Conservation (phyloP, 1,284 basidiomycete genomes). For the Trichosporon sp. region DNA sequence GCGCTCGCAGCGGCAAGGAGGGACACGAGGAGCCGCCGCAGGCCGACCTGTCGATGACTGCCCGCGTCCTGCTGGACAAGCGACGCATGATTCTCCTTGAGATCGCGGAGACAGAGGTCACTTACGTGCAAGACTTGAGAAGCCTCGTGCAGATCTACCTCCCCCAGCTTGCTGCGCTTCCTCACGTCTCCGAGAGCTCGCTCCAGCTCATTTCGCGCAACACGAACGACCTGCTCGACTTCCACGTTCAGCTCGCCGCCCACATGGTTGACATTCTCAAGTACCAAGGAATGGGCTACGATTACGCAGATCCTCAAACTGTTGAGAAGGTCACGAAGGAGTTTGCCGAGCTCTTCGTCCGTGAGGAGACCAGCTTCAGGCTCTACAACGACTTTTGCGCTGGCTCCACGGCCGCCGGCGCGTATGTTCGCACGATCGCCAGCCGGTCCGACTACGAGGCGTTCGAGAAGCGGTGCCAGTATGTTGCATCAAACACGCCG, state of each 20-base stretch:
- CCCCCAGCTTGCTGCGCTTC: constrained; percentile 56
- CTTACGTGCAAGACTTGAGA: constrained; percentile 75
- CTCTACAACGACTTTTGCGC: constrained; percentile 82
- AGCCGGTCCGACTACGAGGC: constrained; percentile 69
- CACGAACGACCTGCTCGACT: constrained; percentile 68
- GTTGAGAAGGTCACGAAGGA: constrained; percentile 62
- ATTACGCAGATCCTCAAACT: constrained; percentile 32
- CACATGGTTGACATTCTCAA: constrained; percentile 61
- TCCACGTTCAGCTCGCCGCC: constrained; percentile 68
- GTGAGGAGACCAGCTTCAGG: constrained; percentile 71
- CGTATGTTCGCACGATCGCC: constrained; percentile 68
- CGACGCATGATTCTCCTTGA: constrained; percentile 61
- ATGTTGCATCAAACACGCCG: constrained; percentile 58
- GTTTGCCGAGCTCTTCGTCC: constrained; percentile 67
- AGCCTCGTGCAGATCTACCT: constrained; percentile 66
- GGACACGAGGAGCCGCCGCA: constrained; percentile 28
- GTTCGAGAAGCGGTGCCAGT: constrained; percentile 73
- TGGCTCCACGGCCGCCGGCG: constrained; percentile 75
- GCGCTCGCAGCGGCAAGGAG: constrained; percentile 52
- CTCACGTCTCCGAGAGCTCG: constrained; percentile 51
- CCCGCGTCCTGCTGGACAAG: constrained; percentile 37
- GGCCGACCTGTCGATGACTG: constrained; percentile 31
- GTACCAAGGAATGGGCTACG: constrained; percentile 62
- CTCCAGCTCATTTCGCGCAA: constrained; percentile 66
- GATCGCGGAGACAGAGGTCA: constrained; percentile 77